phyloP scores from a whole-genome alignment of 768 basidiomycete species.

The Mycena rosella region DNA sequence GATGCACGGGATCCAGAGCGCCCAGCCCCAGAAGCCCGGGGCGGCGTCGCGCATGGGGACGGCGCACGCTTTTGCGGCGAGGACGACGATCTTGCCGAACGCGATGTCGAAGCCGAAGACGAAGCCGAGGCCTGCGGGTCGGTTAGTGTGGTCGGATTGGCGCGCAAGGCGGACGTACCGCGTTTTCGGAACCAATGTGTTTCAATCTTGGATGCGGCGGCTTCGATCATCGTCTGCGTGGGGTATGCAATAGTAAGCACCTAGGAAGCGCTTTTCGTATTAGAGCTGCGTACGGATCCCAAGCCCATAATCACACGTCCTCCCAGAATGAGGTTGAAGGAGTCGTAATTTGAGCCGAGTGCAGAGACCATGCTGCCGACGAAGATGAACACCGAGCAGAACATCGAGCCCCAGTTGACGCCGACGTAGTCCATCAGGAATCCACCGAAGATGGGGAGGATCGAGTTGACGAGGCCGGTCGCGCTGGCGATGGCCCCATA shows the following conservation, averaged over 20 bases:
- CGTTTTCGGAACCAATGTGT: conserved; percentile 1
- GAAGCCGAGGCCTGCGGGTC: background rate
- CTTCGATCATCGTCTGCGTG: background rate
- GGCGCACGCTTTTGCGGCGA: conserved; percentile 3
- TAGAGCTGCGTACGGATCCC: background rate
- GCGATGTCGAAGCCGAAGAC: conserved; percentile 5
- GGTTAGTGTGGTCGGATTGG: background rate
- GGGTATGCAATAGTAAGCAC: background rate
- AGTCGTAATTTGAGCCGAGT: background rate
- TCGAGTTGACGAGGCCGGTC: background rate
- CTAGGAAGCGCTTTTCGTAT: background rate
- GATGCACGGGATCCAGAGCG: background rate
- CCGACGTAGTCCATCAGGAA: conserved; percentile 5
- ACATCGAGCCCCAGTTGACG: conserved; percentile 2
- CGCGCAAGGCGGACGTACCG: background rate
- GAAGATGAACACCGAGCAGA: background rate
- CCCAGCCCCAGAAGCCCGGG: background rate
- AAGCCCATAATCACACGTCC: background rate
- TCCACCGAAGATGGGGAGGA: background rate
- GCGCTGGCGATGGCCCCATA: background rate
- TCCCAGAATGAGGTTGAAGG: background rate
- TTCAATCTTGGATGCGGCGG: conserved; percentile 2
- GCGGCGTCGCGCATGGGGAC: background rate
- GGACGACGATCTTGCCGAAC: conserved; percentile 1
- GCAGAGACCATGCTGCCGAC: conserved; percentile 1